Percentiles rank a stretch among this genome's conserved stretches.
phyloP scores from a whole-genome alignment of 352 stramenopile genomes.

The Phytophthora megakarya region DNA sequence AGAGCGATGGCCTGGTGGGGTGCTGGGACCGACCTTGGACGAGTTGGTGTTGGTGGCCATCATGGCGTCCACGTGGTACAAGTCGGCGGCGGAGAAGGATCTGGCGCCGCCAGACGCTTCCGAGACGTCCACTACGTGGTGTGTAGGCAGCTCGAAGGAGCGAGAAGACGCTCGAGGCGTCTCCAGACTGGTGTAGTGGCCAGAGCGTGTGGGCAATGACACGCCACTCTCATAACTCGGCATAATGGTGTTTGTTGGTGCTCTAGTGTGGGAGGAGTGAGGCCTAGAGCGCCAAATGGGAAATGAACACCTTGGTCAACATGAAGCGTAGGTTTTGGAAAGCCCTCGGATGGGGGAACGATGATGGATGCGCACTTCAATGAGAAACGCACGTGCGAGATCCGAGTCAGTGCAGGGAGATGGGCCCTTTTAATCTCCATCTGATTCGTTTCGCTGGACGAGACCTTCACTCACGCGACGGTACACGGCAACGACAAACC shows the following conservation, averaged over 20 bases:
- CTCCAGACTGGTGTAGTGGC: slow-evolving; percentile 30
- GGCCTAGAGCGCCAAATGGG: slow-evolving; percentile 30
- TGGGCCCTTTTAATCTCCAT: slow-evolving; percentile 29
- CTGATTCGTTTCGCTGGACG: slow-evolving; percentile 38
- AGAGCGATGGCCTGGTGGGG: slow-evolving; percentile 44
- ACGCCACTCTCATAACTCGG: slow-evolving; percentile 40
- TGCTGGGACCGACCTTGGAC: slow-evolving; percentile 11
- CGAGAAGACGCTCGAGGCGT: slow-evolving; percentile 26
- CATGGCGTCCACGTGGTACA: slow-evolving; percentile 34
- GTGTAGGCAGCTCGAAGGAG: slow-evolving; percentile 22
- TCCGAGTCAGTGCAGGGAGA: slow-evolving; percentile 20
- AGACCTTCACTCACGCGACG: slow-evolving; percentile 21
- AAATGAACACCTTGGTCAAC: slow-evolving; percentile 30
- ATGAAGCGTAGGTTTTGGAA: slow-evolving; percentile 9
- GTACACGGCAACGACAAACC: too few relatives aligned
- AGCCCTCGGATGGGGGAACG: slow-evolving; percentile 7
- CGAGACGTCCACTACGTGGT: slow-evolving; percentile 40
- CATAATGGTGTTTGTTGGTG: slow-evolving; percentile 21
- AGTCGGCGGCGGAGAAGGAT: slow-evolving; percentile 37
- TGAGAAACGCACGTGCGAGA: slow-evolving; percentile 31
- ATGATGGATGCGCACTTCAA: slow-evolving; percentile 40
- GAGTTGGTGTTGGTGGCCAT: slow-evolving; percentile 37
- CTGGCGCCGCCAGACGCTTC: slow-evolving; percentile 21
- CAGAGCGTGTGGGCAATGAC: slow-evolving; percentile 38
- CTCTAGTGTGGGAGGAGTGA: slow-evolving; percentile 15